Percentiles rank a stretch among this genome's conserved stretches.
Conservation (phyloP, 2,329 filamentous ascomycete genomes). For the Ploettnerulaceae sp. region DNA sequence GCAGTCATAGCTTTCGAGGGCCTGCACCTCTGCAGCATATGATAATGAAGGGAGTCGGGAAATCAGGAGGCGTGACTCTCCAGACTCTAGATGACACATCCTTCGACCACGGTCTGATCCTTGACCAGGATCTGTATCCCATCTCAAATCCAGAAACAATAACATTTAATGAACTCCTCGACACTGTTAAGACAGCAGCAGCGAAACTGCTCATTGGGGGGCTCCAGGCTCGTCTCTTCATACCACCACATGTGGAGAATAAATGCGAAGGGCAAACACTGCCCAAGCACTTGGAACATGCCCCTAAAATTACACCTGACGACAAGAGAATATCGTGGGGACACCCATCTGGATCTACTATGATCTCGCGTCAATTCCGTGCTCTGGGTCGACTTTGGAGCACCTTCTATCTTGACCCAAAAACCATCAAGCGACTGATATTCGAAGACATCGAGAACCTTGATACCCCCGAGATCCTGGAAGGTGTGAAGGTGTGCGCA, state of each 20-base stretch:
- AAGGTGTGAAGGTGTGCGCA: slow-evolving; percentile 8
- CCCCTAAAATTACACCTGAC: slow-evolving; percentile 66
- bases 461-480: too few species aligned
- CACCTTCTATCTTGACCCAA: slow-evolving; percentile 23
- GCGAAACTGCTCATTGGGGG: slow-evolving; percentile 65
- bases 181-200: slow-evolving; percentile 57
- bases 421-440: slow-evolving; percentile 23
- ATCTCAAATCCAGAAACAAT: slow-evolving; percentile 45
- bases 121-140: slow-evolving; percentile 61
- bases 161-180: slow-evolving; percentile 46
- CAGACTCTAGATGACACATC: slow-evolving; percentile 74
- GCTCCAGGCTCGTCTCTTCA: slow-evolving; percentile 58
- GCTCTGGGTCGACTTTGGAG: slow-evolving; percentile 67
- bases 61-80: slow-evolving; percentile 69
- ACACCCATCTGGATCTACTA: not conserved
- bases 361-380: slow-evolving; percentile 40
- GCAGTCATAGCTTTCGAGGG: slow-evolving; percentile 61
- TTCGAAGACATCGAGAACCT: slow-evolving; percentile 27
- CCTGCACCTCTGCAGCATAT: slow-evolving; percentile 83
- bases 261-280: not conserved
- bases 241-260: slow-evolving; percentile 47
- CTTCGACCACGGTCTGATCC: slow-evolving; percentile 76
- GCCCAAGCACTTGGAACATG: slow-evolving; percentile 43
- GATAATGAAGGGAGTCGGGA: slow-evolving; percentile 55
- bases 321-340: slow-evolving; percentile 43